Evolutionary conservation across 352 stramenopile species (phyloP).

Genomic region (Pythium insidiosum): DNA sequence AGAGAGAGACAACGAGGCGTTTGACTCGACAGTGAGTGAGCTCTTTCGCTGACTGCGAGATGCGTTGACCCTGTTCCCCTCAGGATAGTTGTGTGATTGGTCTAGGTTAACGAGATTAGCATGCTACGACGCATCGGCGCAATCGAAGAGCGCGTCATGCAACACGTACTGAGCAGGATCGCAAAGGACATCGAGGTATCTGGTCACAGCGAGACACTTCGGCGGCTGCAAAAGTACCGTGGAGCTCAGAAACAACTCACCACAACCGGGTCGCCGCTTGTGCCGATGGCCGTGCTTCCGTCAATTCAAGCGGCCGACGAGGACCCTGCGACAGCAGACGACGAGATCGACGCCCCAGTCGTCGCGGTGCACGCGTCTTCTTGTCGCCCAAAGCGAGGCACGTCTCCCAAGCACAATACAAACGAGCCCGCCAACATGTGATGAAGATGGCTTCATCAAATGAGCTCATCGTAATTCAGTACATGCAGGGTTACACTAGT

Average conservation of each 20-base stretch:
- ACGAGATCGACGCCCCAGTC: background rate
- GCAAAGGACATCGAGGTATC: conserved; percentile 29
- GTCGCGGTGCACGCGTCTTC: background rate
- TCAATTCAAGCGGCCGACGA: too few species aligned
- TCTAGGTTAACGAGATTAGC: conserved; percentile 28
- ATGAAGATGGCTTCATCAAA: too few species aligned
- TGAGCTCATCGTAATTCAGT: too few species aligned
- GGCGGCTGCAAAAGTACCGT: conserved; percentile 38
- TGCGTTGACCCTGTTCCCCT: too few species aligned
- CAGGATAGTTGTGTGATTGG: too few species aligned
- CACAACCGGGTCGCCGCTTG: background rate
- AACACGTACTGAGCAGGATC: conserved; percentile 53
- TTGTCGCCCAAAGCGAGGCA: background rate
- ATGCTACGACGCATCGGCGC: conserved; percentile 40
- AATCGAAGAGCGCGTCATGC: conserved; percentile 59
- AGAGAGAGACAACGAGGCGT: conserved; percentile 25
- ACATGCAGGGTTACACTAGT: too few species aligned
- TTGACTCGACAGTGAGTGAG: conserved; percentile 33
- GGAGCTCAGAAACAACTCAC: conserved; percentile 5
- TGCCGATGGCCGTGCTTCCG: background rate
- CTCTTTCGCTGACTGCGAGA: too few species aligned
- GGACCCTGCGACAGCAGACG: background rate
- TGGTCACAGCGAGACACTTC: conserved; percentile 31
- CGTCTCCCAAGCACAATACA: too few species aligned
- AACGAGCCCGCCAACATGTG: too few species aligned